Conservation (phyloP, 441 rosid species). For the Hura crepitans region DNA sequence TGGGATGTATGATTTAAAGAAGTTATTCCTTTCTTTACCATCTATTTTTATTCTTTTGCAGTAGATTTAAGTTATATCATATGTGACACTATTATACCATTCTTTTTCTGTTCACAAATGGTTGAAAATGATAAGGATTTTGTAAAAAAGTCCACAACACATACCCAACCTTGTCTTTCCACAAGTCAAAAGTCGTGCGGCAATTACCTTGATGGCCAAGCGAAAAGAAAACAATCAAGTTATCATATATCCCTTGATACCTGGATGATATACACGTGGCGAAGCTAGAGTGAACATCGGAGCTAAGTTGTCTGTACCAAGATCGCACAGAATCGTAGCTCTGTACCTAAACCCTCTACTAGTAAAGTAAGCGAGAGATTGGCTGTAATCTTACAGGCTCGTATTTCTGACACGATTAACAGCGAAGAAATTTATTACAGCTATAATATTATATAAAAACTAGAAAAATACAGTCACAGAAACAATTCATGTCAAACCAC, state of each 20-base stretch:
- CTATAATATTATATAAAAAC: background rate
- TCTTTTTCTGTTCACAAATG: no score
- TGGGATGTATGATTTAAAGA: no score
- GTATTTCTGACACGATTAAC: constrained; percentile 20
- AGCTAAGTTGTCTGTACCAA: background rate
- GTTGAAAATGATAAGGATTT: no score
- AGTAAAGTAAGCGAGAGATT: constrained; percentile 14
- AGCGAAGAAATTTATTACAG: constrained; percentile 6
- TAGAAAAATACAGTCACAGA: constrained; percentile 1
- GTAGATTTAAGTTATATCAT: no score
- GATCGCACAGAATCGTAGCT: constrained; percentile 16
- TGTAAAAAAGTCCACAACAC: no score
- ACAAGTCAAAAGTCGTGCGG: background rate
- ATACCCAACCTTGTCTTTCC: background rate
- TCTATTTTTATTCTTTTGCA: no score
- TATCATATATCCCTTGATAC: background rate
- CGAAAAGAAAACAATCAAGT: background rate
- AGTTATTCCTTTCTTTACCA: no score
- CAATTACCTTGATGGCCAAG: background rate
- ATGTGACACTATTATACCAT: no score
- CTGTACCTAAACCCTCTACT: background rate
- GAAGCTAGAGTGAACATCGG: background rate
- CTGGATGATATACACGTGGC: constrained; percentile 16
- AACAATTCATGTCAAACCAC: constrained; percentile 33
- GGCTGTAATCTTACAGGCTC: constrained; percentile 35